A percentile compares a stretch with the other conserved stretches of the same genome.
Evolutionary conservation across 148 eudicot genomes (phyloP).

Genomic region (Drosera capensis): DNA sequence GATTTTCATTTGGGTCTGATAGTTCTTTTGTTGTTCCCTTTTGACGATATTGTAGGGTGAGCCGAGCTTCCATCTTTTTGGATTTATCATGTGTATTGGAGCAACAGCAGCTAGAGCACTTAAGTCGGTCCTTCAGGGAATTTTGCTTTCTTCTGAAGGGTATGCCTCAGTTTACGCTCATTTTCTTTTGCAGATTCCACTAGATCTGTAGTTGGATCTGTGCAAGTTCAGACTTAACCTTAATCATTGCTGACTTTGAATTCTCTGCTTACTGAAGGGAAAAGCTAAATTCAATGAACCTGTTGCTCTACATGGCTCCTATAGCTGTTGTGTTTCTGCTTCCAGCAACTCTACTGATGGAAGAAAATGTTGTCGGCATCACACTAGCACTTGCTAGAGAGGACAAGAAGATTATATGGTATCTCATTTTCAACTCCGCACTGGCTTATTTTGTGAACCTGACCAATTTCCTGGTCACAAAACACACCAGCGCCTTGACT

Average conservation of each 20-base stretch:
- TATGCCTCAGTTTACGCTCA: slow-evolving; percentile 8
- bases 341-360: slow-evolving; percentile 77
- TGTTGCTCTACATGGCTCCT: slow-evolving; percentile 90
- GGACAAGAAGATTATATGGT: slow-evolving; percentile 69
- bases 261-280: slow-evolving; percentile 28
- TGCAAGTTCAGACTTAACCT: background rate
- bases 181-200: background rate
- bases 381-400: slow-evolving; percentile 72
- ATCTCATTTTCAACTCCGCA: slow-evolving; percentile 71
- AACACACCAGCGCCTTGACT: slow-evolving; percentile 91
- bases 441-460: slow-evolving; percentile 85
- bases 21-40: background rate
- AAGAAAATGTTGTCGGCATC: slow-evolving; percentile 76
- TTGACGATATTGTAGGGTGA: slow-evolving; percentile 37
- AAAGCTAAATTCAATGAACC: slow-evolving; percentile 89
- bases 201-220: background rate
- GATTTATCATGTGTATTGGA: slow-evolving; percentile 80
- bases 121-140: slow-evolving; percentile 83
- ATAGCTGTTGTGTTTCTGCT: slow-evolving; percentile 80
- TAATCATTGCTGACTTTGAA: slow-evolving; percentile 2
- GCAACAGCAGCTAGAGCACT: slow-evolving; percentile 96
- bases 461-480: slow-evolving; percentile 93
- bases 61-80: slow-evolving; percentile 89
- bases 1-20: slow-evolving; percentile 13
- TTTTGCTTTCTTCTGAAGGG: slow-evolving; percentile 96